A percentile compares a stretch with the other conserved stretches of the same genome.
These are phyloP conservation scores for Leccinum longicurvipes DNA, from an alignment of 768 basidiomycete species.

Conservation along the genomic window DNA sequence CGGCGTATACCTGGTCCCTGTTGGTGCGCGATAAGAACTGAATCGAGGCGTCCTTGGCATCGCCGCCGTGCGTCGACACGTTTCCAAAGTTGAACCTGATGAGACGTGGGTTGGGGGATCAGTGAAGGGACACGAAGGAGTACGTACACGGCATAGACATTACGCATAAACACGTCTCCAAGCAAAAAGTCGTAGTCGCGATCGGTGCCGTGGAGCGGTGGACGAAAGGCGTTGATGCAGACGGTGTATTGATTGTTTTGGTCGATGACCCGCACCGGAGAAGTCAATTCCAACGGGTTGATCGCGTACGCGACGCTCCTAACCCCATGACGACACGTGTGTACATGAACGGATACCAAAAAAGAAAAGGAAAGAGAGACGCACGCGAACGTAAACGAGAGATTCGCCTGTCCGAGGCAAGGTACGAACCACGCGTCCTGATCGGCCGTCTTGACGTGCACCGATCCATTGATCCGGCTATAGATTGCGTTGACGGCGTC, in stretches of 20 bases:
- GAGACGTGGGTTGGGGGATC: neutral
- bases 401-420: slow-evolving; percentile 28
- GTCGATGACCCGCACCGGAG: slow-evolving; percentile 24
- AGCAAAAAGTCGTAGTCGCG: slow-evolving; percentile 38
- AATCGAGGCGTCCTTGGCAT: slow-evolving; percentile 34
- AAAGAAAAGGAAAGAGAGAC: neutral
- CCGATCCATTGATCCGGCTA: slow-evolving; percentile 34
- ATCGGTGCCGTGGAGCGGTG: slow-evolving; percentile 23
- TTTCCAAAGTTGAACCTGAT: slow-evolving; percentile 44
- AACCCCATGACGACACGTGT: neutral
- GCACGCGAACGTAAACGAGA: slow-evolving; percentile 25
- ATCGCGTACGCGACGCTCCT: slow-evolving; percentile 36
- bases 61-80: slow-evolving; percentile 6
- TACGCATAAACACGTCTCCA: slow-evolving; percentile 45
- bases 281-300: slow-evolving; percentile 44
- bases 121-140: neutral
- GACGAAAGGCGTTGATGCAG: slow-evolving; percentile 36
- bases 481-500: slow-evolving; percentile 38
- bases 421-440: slow-evolving; percentile 38
- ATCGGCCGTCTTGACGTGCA: slow-evolving; percentile 27
- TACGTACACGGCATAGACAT: slow-evolving; percentile 42
- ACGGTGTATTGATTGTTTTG: slow-evolving; percentile 35
- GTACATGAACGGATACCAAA: neutral
- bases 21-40: slow-evolving; percentile 39
- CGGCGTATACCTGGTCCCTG: slow-evolving; percentile 31